Conservation (phyloP, 1,284 basidiomycete species). For the Microbotryum scabiosae region DNA sequence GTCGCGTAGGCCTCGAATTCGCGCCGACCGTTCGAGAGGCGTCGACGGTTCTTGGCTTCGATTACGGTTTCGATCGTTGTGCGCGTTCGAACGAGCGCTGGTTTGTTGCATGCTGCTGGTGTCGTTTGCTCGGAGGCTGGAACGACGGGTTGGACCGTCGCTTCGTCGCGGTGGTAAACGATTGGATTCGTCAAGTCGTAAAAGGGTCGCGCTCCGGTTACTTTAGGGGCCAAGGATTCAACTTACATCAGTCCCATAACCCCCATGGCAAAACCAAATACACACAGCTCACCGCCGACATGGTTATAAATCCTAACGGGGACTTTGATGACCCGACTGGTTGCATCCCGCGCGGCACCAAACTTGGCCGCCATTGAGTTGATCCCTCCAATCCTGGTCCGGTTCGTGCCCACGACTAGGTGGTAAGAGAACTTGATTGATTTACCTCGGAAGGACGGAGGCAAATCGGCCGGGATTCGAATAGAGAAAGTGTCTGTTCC, state of each 20-base stretch:
- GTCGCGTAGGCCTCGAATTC: constrained; percentile 28
- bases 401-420: constrained; percentile 74
- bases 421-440: constrained; percentile 79
- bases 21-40: constrained; percentile 4
- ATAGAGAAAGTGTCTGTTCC: constrained; percentile 65
- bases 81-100: neutral
- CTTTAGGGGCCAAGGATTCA: no score
- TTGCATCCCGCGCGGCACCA: constrained; percentile 40
- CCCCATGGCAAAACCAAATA: no score
- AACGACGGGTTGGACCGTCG: constrained; percentile 19
- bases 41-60: neutral
- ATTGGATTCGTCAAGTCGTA: constrained; percentile 44
- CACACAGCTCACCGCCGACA: constrained; percentile 61
- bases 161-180: constrained; percentile 39
- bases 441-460: constrained; percentile 81
- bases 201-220: constrained; percentile 39
- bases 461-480: constrained; percentile 64
- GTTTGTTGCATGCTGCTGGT: neutral
- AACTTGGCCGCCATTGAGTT: constrained; percentile 34
- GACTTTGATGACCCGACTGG: constrained; percentile 72
- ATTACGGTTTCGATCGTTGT: neutral
- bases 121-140: neutral
- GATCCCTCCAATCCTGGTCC: constrained; percentile 45
- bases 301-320: constrained; percentile 81
- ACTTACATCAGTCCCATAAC: no score